phyloP scores from a whole-genome alignment of 768 basidiomycete species.

The Rhodotorula paludigena region DNA sequence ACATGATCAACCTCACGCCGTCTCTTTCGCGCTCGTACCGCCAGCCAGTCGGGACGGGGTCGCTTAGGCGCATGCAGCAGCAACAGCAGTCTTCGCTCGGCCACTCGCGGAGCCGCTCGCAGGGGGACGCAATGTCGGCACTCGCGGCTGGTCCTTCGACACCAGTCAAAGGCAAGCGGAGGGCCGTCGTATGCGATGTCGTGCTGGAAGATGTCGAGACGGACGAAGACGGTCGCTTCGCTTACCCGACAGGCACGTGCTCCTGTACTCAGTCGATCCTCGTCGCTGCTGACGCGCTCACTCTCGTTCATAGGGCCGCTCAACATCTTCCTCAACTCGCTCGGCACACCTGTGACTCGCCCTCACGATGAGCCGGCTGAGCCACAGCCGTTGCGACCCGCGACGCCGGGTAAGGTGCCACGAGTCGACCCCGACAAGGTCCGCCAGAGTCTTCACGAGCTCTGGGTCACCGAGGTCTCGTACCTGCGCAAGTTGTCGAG shows the following conservation, averaged over 20 bases:
- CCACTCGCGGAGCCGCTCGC: conserved; percentile 13
- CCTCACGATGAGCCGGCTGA: not conserved
- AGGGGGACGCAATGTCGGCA: not conserved
- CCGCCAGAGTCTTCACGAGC: conserved; percentile 24
- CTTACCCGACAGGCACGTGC: conserved; percentile 17
- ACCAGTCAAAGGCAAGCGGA: conserved; percentile 4
- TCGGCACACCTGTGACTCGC: conserved; percentile 5
- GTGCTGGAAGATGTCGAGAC: conserved; percentile 21
- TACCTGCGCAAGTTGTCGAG: conserved; percentile 33
- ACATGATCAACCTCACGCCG: not conserved
- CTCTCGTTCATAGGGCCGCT: not conserved
- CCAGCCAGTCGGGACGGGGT: conserved; percentile 25
- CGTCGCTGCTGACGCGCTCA: not conserved
- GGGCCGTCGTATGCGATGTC: conserved; percentile 32
- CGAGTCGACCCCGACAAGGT: conserved; percentile 23
- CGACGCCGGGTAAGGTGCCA: conserved; percentile 11
- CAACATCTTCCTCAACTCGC: conserved; percentile 21
- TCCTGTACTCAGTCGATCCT: no score
- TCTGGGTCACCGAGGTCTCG: conserved; percentile 27
- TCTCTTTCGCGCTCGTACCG: conserved; percentile 16
- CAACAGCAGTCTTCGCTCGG: not conserved
- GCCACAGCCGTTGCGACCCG: not conserved
- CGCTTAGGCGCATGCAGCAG: not conserved
- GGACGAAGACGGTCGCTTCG: not conserved
- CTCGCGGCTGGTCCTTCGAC: not conserved